Percentiles rank a stretch among this genome's conserved stretches.
Evolutionary conservation across 2,329 filamentous ascomycete species (phyloP).

Genomic region (Dothistroma septosporum): DNA sequence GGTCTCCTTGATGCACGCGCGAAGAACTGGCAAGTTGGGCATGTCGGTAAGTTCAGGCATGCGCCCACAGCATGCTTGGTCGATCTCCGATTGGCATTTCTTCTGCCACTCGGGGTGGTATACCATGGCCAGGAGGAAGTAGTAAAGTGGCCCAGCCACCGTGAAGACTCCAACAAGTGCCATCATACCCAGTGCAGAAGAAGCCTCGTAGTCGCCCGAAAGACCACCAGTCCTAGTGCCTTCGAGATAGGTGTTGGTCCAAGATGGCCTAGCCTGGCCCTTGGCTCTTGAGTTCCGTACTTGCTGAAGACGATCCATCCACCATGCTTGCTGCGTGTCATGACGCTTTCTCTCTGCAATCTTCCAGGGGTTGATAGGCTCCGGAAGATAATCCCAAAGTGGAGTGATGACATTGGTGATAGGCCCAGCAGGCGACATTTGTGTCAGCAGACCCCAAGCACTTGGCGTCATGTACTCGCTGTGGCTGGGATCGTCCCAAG

Average conservation of each 20-base stretch:
- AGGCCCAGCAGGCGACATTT: slow-evolving; percentile 56
- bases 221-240: slow-evolving; percentile 35
- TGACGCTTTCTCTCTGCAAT: slow-evolving; percentile 50
- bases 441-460: slow-evolving; percentile 54
- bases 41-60: slow-evolving; percentile 29
- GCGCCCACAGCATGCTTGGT: slow-evolving; percentile 25
- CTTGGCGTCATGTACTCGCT: slow-evolving; percentile 49
- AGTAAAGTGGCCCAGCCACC: slow-evolving; percentile 31
- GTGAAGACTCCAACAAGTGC: slow-evolving; percentile 36
- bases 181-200: slow-evolving; percentile 35
- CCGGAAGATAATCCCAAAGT: slow-evolving; percentile 49
- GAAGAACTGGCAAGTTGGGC: slow-evolving; percentile 34
- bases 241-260: slow-evolving; percentile 44
- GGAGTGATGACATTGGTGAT: slow-evolving; percentile 56
- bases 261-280: slow-evolving; percentile 41
- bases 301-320: slow-evolving; percentile 45
- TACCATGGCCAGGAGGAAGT: slow-evolving; percentile 41
- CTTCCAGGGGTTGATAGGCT: slow-evolving; percentile 53
- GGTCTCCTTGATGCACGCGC: slow-evolving; percentile 40
- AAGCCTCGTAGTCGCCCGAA: slow-evolving; percentile 36
- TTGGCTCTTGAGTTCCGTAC: slow-evolving; percentile 39
- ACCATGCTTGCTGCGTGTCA: slow-evolving; percentile 52
- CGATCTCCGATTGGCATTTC: slow-evolving; percentile 34
- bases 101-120: slow-evolving; percentile 48
- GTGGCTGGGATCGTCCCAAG: slow-evolving; percentile 51